These are phyloP conservation scores for Favolaschia claudopus DNA, from an alignment of 768 basidiomycete species.

Conservation along the genomic window DNA sequence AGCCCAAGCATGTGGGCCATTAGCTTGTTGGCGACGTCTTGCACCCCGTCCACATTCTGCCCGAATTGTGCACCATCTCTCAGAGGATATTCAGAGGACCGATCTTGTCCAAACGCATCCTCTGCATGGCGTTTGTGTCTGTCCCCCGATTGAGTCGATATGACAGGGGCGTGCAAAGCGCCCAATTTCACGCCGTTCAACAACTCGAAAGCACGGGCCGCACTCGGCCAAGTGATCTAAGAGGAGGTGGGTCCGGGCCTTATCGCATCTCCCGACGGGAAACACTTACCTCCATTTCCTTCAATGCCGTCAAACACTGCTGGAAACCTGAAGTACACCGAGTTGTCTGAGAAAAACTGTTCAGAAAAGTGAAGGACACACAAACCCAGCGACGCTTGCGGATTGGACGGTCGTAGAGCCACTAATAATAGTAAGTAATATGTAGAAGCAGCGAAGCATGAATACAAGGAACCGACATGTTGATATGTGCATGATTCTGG, in stretches of 20 bases:
- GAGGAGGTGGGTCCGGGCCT: conserved; percentile 11
- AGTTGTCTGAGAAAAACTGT: not conserved
- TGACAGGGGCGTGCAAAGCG: conserved; percentile 46
- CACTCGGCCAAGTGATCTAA: conserved; percentile 77
- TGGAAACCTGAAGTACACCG: conserved; percentile 43
- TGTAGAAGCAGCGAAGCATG: conserved; percentile 16
- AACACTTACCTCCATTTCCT: conserved; percentile 68
- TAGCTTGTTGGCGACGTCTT: conserved; percentile 68
- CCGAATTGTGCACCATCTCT: conserved; percentile 33
- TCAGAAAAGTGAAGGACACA: conserved; percentile 1
- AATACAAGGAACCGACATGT: conserved; percentile 58
- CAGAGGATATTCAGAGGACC: conserved; percentile 48
- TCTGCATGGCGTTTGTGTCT: conserved; percentile 66
- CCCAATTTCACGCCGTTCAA: conserved; percentile 72
- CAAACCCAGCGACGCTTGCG: conserved; percentile 68
- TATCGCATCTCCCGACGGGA: not conserved
- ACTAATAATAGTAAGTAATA: conserved; percentile 49
- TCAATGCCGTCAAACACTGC: conserved; percentile 68
- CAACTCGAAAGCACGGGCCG: conserved; percentile 69
- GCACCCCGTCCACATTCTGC: conserved; percentile 53
- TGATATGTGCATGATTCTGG: conserved; percentile 81
- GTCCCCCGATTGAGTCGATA: conserved; percentile 47
- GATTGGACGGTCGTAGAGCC: conserved; percentile 71
- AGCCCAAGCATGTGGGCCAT: conserved; percentile 79
- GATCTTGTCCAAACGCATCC: conserved; percentile 69